Evolutionary conservation across 2,329 filamentous ascomycete genomes (phyloP).

Genomic region (Chalaropsis thielavioides): DNA sequence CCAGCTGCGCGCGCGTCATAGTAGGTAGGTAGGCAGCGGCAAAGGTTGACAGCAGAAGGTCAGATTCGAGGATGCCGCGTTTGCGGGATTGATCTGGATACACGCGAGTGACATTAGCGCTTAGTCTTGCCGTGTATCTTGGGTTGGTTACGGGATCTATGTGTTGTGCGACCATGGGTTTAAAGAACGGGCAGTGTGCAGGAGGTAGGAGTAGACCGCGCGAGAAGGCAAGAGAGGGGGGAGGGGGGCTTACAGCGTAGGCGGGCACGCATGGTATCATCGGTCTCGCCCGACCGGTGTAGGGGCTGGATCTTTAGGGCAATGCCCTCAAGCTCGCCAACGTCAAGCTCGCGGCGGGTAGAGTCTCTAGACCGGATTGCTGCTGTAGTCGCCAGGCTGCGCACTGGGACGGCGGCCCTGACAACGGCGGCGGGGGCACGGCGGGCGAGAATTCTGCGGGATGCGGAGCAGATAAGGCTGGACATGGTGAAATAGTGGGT

Average conservation of each 20-base stretch:
- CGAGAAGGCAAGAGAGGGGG: too few species aligned
- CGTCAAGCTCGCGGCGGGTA: slow-evolving; percentile 47
- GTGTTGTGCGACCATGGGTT: not conserved
- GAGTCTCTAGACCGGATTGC: slow-evolving; percentile 19
- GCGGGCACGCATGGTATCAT: slow-evolving; percentile 73
- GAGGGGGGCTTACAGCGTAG: slow-evolving; percentile 47
- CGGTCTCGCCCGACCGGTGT: slow-evolving; percentile 67
- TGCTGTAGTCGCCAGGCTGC: slow-evolving; percentile 20
- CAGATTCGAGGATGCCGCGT: slow-evolving; percentile 86
- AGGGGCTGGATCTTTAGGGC: slow-evolving; percentile 84
- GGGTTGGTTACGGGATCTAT: not conserved
- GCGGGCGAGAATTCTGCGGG: slow-evolving; percentile 19
- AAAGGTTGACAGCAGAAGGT: slow-evolving; percentile 92
- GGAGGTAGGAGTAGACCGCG: slow-evolving; percentile 3
- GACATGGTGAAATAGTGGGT: slow-evolving; percentile 1
- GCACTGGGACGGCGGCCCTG: slow-evolving; percentile 14
- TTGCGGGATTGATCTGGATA: slow-evolving; percentile 86
- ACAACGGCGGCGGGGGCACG: slow-evolving; percentile 18
- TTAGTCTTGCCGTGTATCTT: not conserved
- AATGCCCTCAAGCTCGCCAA: slow-evolving; percentile 77
- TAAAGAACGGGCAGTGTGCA: not conserved
- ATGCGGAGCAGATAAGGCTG: slow-evolving; percentile 5
- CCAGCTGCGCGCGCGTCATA: slow-evolving; percentile 61
- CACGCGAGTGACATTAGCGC: slow-evolving; percentile 8
- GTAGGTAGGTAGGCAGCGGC: slow-evolving; percentile 60